Conservation (phyloP, 2,329 filamentous ascomycete species). For the Claviceps africana region DNA sequence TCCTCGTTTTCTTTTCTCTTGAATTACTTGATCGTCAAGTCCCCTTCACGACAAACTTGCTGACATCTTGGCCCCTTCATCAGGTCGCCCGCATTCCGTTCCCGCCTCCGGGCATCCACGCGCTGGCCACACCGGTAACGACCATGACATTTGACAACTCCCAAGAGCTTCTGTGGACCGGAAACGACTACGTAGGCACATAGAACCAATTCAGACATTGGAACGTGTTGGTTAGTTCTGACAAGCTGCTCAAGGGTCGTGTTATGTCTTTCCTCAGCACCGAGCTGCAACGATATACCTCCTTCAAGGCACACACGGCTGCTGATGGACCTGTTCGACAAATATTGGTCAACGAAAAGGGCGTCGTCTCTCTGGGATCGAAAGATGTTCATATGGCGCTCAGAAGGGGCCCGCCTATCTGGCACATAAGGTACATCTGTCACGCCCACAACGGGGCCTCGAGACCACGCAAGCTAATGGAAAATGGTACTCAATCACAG, state of each 20-base stretch:
- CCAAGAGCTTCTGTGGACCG: constrained; percentile 86
- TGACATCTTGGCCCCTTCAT: constrained; percentile 4
- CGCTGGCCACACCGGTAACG: constrained; percentile 55
- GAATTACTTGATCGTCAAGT: neutral
- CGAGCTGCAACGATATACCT: constrained; percentile 80
- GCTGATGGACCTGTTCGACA: constrained; percentile 72
- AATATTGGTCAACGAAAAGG: constrained; percentile 80
- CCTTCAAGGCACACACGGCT: constrained; percentile 64
- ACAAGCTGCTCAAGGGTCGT: constrained; percentile 49
- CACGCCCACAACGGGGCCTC: neutral
- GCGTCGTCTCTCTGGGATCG: constrained; percentile 71
- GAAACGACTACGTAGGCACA: constrained; percentile 64
- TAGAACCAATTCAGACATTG: constrained; percentile 12
- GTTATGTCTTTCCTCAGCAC: constrained; percentile 78
- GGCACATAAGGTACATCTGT: constrained; percentile 60
- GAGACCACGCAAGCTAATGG: neutral
- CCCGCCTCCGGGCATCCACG: constrained; percentile 60
- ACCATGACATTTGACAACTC: constrained; percentile 78
- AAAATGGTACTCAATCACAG: constrained; percentile 22
- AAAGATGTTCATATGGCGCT: constrained; percentile 80
- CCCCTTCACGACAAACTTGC: neutral
- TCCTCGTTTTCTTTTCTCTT: too few relatives aligned
- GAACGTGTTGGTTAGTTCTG: constrained; percentile 8
- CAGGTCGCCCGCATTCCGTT: constrained; percentile 72
- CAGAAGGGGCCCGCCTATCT: constrained; percentile 68